These are phyloP conservation scores for Flueggea neowawraea DNA, from an alignment of 441 rosid genomes.

Conservation along the genomic window DNA sequence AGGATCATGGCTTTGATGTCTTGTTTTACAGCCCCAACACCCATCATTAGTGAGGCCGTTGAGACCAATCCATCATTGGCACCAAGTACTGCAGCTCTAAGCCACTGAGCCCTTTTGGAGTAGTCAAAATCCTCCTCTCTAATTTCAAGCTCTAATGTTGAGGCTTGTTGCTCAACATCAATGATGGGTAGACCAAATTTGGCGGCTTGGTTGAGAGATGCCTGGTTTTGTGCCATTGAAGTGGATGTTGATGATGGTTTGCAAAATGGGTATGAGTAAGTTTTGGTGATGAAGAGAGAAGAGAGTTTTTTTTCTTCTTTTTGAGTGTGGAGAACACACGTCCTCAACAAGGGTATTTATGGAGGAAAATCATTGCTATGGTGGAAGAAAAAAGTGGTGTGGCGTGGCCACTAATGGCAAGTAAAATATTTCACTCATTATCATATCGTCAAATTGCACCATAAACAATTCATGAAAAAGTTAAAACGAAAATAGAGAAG, in stretches of 20 bases:
- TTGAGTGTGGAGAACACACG: slow-evolving; percentile 65
- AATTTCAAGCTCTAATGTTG: too few relatives aligned
- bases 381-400: slow-evolving; percentile 33
- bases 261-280: too few relatives aligned
- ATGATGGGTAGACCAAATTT: slow-evolving; percentile 19
- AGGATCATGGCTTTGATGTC: slow-evolving; percentile 79
- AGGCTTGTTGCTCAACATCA: too few relatives aligned
- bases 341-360: slow-evolving; percentile 48
- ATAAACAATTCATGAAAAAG: too few relatives aligned
- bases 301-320: slow-evolving; percentile 13
- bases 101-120: slow-evolving; percentile 89
- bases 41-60: slow-evolving; percentile 84
- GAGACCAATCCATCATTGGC: slow-evolving; percentile 91
- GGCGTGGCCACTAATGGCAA: slow-evolving; percentile 27
- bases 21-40: slow-evolving; percentile 77
- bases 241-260: not conserved
- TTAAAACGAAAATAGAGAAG: too few relatives aligned
- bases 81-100: slow-evolving; percentile 84
- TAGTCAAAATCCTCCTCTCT: slow-evolving; percentile 47
- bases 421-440: not conserved
- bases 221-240: slow-evolving; percentile 35
- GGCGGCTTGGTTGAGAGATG: slow-evolving; percentile 25
- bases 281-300: slow-evolving; percentile 9
- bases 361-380: slow-evolving; percentile 19
- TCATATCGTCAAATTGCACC: not conserved